Evolutionary conservation across 192 early-diverging fungal species (phyloP), one percentile per base, ranked within the genome.

Genomic region (Podochytrium sp.): DNA sequence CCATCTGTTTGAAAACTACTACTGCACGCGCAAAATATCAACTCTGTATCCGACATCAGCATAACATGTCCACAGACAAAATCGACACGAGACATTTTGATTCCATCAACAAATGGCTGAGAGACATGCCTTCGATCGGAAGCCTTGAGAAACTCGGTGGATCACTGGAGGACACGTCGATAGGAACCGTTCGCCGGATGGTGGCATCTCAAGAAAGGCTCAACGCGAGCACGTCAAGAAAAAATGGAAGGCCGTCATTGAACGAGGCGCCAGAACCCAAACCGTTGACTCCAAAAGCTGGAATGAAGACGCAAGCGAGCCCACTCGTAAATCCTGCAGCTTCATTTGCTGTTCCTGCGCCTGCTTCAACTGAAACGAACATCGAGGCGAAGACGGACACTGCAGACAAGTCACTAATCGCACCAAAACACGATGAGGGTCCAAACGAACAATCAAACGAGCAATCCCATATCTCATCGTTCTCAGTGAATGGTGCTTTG

Each of bases 31-130:
- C n/a, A n/a, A n/a, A n/a, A n/a, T n/a, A n/a, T n/a, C n/a, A n/a
- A n/a, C n/a, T n/a, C n/a, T n/a, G n/a, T n/a, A n/a, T n/a, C n/a
- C n/a, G n/a, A n/a, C n/a, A n/a, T n/a, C n/a, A n/a, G n/a, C n/a
- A n/a, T n/a, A n/a, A n/a, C n/a, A n/a, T n/a, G n/a, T n/a, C n/a
- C n/a, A n/a, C n/a, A n/a, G n/a, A n/a, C n/a, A n/a, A n/a, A n/a
- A n/a, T n/a, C n/a, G n/a, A n/a, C n/a, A n/a, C n/a, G n/a, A n/a
- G n/a, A n/a, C 12, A 55, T 23, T 55, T 55, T 25, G 23, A 23
- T 6, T 55, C 52, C 29, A 61, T 61, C 35, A n/a, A 61, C 14
- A 61, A 61, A 37, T 61, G 59, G 59, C 35, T 61, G 37, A 7
- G 25, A 7, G 38, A 33, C 16, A 29, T 61, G 7, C 59, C 59